Evolutionary conservation across 306 rosid species (phyloP).

Genomic region (Cercis canadensis): DNA sequence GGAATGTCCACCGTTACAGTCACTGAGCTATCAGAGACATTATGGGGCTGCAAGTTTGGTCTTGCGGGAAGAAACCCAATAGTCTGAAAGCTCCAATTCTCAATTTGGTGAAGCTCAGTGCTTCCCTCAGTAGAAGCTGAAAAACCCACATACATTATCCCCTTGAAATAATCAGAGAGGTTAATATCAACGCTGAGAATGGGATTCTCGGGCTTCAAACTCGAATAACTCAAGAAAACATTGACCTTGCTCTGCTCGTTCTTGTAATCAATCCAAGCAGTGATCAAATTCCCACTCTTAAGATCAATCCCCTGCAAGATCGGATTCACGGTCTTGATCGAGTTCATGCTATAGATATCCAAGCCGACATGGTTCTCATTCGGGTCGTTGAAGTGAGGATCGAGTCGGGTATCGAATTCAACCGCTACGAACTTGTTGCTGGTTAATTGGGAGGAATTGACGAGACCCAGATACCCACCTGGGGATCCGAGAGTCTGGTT

Average conservation of each 20-base stretch:
- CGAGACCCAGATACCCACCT: slow-evolving; percentile 50
- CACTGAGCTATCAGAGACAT: slow-evolving; percentile 58
- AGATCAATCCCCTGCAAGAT: slow-evolving; percentile 58
- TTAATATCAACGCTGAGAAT: slow-evolving; percentile 50
- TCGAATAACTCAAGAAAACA: slow-evolving; percentile 62
- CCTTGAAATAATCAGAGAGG: slow-evolving; percentile 53
- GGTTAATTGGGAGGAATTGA: slow-evolving; percentile 49
- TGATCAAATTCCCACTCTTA: slow-evolving; percentile 58
- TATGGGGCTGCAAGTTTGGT: slow-evolving; percentile 44
- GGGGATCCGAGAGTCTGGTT: slow-evolving; percentile 53
- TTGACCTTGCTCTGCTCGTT: slow-evolving; percentile 39
- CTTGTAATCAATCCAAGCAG: slow-evolving; percentile 82
- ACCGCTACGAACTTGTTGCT: slow-evolving; percentile 55
- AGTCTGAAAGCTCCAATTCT: slow-evolving; percentile 70
- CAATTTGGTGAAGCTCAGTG: slow-evolving; percentile 67
- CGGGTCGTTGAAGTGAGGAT: slow-evolving; percentile 55
- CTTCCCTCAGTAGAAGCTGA: slow-evolving; percentile 72
- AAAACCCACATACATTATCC: slow-evolving; percentile 60
- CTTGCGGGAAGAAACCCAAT: slow-evolving; percentile 49
- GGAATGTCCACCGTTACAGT: slow-evolving; percentile 42
- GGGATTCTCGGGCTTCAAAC: slow-evolving; percentile 53
- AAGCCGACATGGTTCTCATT: slow-evolving; percentile 69
- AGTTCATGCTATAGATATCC: slow-evolving; percentile 52
- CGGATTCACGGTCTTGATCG: slow-evolving; percentile 57
- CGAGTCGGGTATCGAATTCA: slow-evolving; percentile 65